Evolutionary conservation across 164 flowering plant species (phyloP).

Genomic region (Brasenia schreberi): DNA sequence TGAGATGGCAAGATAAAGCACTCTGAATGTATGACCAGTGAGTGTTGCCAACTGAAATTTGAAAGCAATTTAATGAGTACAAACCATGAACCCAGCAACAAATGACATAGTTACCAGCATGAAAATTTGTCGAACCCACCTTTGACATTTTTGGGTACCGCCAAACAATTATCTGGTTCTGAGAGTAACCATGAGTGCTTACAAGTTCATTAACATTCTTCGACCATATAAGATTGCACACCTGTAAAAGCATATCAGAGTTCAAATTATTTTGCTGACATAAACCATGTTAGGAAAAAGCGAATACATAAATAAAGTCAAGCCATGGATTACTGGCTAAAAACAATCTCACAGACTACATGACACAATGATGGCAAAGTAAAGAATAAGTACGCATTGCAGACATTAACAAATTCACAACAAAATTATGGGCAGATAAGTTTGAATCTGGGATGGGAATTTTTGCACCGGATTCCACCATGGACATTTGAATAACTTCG

Average conservation of each 20-base stretch:
- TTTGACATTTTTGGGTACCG: slow-evolving; percentile 92
- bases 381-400: too few species aligned
- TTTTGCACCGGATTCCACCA: too few species aligned
- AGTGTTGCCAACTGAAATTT: slow-evolving; percentile 77
- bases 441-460: too few species aligned
- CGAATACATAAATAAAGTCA: too few species aligned
- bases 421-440: too few species aligned
- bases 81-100: background rate
- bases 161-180: slow-evolving; percentile 94
- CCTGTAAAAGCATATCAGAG: slow-evolving; percentile 27
- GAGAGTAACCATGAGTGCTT: slow-evolving; percentile 98
- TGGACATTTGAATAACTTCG: too few species aligned
- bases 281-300: too few species aligned
- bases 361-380: too few species aligned
- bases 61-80: background rate
- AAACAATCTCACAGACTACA: too few species aligned
- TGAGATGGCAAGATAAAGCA: slow-evolving; percentile 89
- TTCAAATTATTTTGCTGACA: background rate
- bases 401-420: too few species aligned
- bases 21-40: slow-evolving; percentile 86
- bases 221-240: slow-evolving; percentile 95
- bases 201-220: slow-evolving; percentile 96
- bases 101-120: background rate
- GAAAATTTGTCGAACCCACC: slow-evolving; percentile 21
- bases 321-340: background rate